Percentiles rank a stretch among this genome's conserved stretches.
phyloP scores from a whole-genome alignment of 139 green algal genomes.

The Coelastrella sp. region DNA sequence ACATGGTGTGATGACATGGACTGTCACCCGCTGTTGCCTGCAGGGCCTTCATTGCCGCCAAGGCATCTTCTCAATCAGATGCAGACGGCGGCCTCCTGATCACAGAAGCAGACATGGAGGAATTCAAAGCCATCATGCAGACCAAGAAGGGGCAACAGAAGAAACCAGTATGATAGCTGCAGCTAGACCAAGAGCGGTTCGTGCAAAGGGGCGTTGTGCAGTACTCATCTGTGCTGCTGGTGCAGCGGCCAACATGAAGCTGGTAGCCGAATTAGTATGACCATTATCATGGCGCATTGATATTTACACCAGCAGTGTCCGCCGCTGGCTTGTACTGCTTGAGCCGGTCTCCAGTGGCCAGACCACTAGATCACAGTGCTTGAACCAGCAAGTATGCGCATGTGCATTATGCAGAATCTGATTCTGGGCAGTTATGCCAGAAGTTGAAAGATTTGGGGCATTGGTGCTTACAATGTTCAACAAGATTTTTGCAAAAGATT shows the following conservation, averaged over 20 bases:
- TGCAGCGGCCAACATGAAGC: too few relatives aligned
- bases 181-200: neutral
- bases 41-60: constrained; percentile 24
- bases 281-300: too few relatives aligned
- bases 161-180: neutral
- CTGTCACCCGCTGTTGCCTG: neutral
- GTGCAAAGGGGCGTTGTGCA: neutral
- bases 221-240: neutral
- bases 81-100: constrained; percentile 9
- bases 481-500: too few relatives aligned
- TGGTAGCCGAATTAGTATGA: neutral
- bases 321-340: too few relatives aligned
- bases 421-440: too few relatives aligned
- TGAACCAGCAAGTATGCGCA: too few relatives aligned
- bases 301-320: too few relatives aligned
- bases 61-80: neutral
- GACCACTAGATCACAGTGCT: too few relatives aligned
- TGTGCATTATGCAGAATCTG: too few relatives aligned
- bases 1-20: neutral
- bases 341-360: too few relatives aligned
- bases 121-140: constrained; percentile 41
- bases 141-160: neutral
- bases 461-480: too few relatives aligned
- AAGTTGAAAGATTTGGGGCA: too few relatives aligned
- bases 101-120: constrained; percentile 29